These are phyloP conservation scores for Adansonia digitata DNA, from an alignment of 345 rosid genomes.

Conservation along the genomic window DNA sequence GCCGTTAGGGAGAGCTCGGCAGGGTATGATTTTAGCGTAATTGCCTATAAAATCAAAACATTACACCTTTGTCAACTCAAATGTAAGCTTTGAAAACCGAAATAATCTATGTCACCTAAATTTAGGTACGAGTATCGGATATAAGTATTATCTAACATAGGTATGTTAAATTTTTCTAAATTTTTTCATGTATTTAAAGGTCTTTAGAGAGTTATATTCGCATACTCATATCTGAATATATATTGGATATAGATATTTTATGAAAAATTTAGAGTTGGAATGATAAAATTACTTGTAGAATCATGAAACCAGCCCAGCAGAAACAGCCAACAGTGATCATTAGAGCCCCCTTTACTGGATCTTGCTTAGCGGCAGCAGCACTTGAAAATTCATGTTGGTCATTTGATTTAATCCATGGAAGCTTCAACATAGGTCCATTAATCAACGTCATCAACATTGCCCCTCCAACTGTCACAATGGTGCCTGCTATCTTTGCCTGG, in stretches of 20 bases:
- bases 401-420: conserved; percentile 18
- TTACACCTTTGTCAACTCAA: neutral
- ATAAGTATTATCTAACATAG: no score
- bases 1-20: conserved; percentile 67
- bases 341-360: conserved; percentile 44
- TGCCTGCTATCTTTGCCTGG: conserved; percentile 42
- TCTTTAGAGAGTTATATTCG: no score
- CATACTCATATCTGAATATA: no score
- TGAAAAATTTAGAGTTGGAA: neutral
- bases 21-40: conserved; percentile 49
- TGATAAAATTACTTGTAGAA: conserved; percentile 41
- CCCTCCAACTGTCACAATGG: conserved; percentile 38
- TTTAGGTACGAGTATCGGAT: no score
- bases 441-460: conserved; percentile 46
- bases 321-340: conserved; percentile 58
- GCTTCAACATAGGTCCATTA: conserved; percentile 29
- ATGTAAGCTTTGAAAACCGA: no score
- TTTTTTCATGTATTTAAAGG: no score
- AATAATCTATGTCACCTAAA: no score
- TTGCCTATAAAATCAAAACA: conserved; percentile 32
- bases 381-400: neutral
- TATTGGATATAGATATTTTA: neutral
- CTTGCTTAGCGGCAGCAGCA: conserved; percentile 6
- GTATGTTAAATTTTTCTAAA: no score
- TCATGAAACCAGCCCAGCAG: conserved; percentile 67